Evolutionary conservation across 2,329 filamentous ascomycete species (phyloP), one percentile per base, ranked within the genome.

Genomic region (Chalaropsis ovoidea): DNA sequence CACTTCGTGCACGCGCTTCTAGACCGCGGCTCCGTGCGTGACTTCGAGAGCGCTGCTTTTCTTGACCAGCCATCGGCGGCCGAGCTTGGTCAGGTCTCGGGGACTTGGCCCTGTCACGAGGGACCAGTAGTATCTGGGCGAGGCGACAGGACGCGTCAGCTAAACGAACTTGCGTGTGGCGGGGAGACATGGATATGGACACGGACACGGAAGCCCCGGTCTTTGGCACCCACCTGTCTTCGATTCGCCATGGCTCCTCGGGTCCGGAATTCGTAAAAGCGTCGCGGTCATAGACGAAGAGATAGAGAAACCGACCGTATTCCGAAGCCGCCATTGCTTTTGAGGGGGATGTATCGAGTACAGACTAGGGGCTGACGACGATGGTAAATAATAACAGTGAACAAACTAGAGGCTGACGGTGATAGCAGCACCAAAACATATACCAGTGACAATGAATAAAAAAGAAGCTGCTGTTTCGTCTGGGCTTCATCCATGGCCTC

Each of bases 61-160:
- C 19, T 54, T 64, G 47, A 58, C 19, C 49, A 64, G 47, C 62
- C 62, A 64, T 13, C 62, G 62, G 22, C 49, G 49, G 35, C 49
- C 62, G 35, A 41, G 49, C 45, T 27, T 27, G 35, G 62, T 58
- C 11, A 43, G 6, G 49, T 56, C 52, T 45, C 39, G 24, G 5
- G 62, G 49, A 7, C 41, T n/a, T 1, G 62, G 62, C 1, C 62
- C 62, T 3, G 49, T 58, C 6, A 64, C 62, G 8, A 64, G 39
- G 4, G 62, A 31, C 62, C 62, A 64, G 24, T 64, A 49, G 27
- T 64, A 64, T 42, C 62, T 64, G 19, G n/a, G 8, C 6, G 31
- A 35, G n/a, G 8, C 6, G 31, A 27, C 15, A 7, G 15, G 43
- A 52, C n/a, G 13, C 22, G 13, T 35, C 11, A n/a, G 42, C 15